phyloP scores from a whole-genome alignment of 2,329 filamentous ascomycete species.

The Colletotrichum abscissum region DNA sequence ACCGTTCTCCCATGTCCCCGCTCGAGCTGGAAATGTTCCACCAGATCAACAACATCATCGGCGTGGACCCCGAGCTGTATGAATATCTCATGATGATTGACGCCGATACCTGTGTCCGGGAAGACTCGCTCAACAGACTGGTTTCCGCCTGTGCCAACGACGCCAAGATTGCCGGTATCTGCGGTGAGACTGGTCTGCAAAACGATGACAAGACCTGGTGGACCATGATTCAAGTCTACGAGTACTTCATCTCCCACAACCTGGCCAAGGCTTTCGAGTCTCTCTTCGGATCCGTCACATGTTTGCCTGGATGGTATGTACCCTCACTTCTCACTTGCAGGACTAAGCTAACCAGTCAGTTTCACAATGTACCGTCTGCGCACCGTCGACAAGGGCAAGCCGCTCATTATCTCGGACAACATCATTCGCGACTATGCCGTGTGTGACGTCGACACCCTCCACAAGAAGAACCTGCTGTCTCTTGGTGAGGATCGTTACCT shows the following conservation, averaged over 20 bases:
- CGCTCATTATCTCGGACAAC: constrained; percentile 90
- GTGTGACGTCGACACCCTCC: constrained; percentile 90
- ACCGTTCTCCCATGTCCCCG: constrained; percentile 95
- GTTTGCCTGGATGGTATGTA: constrained; percentile 97
- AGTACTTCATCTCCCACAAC: constrained; percentile 99
- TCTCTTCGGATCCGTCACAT: constrained; percentile 96
- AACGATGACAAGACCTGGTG: constrained; percentile 90
- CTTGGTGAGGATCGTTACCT: constrained; percentile 97
- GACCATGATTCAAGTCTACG: constrained; percentile 99
- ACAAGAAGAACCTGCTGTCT: constrained; percentile 95
- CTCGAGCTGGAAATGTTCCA: constrained; percentile 98
- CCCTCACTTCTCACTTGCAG: neutral
- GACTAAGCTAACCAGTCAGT: constrained; percentile 65
- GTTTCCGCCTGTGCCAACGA: constrained; percentile 92
- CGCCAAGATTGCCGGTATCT: constrained; percentile 91
- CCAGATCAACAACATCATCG: constrained; percentile 98
- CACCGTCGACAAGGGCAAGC: constrained; percentile 93
- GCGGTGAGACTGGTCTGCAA: constrained; percentile 93
- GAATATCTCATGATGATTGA: constrained; percentile 97
- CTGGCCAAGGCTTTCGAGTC: constrained; percentile 96
- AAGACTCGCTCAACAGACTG: constrained; percentile 91
- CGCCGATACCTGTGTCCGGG: constrained; percentile 93
- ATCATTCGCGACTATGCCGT: constrained; percentile 91
- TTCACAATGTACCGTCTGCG: constrained; percentile 99
- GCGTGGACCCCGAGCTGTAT: constrained; percentile 98